Base-by-base conservation (phyloP, 1,284 basidiomycete species). In the Butyriboletus appendiculatus region DNA sequence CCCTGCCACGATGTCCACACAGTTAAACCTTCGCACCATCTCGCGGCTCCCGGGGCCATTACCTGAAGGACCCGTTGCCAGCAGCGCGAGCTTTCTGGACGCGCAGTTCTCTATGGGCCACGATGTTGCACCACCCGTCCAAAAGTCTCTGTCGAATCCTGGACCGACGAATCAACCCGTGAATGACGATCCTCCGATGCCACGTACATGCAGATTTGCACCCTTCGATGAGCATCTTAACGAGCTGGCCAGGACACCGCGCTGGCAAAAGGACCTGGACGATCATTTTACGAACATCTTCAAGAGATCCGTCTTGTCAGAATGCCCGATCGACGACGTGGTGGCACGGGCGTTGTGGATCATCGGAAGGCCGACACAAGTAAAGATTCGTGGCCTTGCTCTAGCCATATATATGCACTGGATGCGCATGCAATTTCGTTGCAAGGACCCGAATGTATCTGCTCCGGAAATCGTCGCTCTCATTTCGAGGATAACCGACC, bases 201-300 rank as follows among this genome's bases (percentile, higher is more conserved):
- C 30, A 15, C 37, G 32, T 18, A 22, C 18, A 39, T 45, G n/a
- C 40, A 43, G 41, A 38, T 49, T 56, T 48, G 11, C 42, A n/a
- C 56, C 55, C 42, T 53, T 56, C 20, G 54, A 53, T 7, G 54
- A 50, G n/a, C 38, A 55, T 33, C 32, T 35, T 9, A 42, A 54
- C 42, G 41, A 22, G 34, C 39, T 40, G 16, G 24, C 16, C 43
- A 12, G 30, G 10, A 45, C 22, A 15, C 41, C 60, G 1, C 22
- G 15, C 16, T 65, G 58, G 62, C 41, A 61, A 43, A 34, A 35
- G 28, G 41, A 55, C 40, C 47, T 67, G 32, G 54, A 63, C 9
- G 38, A 35, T 14, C 32, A 61, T 32, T 57, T 67, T 3, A 32
- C 44, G 1, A 18, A 15, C 48, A 2, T 58, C 47, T 65, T 67